phyloP scores from a whole-genome alignment of 2,329 filamentous ascomycete species.

The Cordyceps farinosa region DNA sequence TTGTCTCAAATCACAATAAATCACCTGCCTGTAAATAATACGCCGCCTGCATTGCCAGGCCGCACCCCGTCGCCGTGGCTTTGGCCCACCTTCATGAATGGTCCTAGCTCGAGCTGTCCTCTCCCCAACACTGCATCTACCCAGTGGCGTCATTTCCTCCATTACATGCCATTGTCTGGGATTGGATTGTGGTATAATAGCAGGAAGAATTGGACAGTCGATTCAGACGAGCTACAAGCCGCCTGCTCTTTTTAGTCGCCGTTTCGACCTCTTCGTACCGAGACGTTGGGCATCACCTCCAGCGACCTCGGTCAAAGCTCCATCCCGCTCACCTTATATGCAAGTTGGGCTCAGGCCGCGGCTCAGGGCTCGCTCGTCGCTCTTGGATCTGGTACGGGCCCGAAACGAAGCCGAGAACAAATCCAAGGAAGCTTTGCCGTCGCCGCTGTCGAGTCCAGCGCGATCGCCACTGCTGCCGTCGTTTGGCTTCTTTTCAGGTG shows the following conservation, averaged over 20 bases:
- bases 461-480: background rate
- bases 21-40: background rate
- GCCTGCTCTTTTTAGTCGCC: background rate
- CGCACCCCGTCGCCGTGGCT: background rate
- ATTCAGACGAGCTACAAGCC: background rate
- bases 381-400: constrained; percentile 18
- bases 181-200: background rate
- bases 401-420: constrained; percentile 19
- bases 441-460: constrained; percentile 15
- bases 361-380: constrained; percentile 19
- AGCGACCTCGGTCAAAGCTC: constrained; percentile 1
- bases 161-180: constrained; percentile 4
- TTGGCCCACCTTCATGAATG: constrained; percentile 14
- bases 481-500: background rate
- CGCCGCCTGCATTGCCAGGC: background rate
- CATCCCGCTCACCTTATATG: constrained; percentile 13
- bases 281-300: background rate
- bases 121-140: background rate
- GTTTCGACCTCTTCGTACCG: background rate
- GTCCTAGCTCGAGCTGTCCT: constrained; percentile 9
- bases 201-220: background rate
- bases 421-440: constrained; percentile 3
- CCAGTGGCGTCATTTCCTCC: constrained; percentile 9
- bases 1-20: background rate
- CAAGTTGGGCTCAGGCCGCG: constrained; percentile 19